Conservation (phyloP, 805 yeast genomes). For the Candida taoyuanica region DNA sequence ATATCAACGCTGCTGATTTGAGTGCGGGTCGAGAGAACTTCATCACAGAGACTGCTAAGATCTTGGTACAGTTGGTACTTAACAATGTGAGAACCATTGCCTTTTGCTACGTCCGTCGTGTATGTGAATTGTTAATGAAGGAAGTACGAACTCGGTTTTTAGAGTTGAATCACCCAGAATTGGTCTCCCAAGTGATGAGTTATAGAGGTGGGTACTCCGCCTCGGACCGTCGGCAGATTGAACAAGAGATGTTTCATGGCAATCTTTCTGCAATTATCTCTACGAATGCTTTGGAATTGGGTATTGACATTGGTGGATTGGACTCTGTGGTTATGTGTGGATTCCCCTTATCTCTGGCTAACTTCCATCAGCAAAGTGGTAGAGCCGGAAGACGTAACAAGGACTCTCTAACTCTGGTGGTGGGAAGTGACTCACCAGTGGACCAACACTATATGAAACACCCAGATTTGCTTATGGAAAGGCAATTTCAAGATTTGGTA, state of each 20-base stretch:
- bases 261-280: slow-evolving; percentile 82
- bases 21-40: slow-evolving; percentile 61
- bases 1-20: slow-evolving; percentile 53
- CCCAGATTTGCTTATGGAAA: slow-evolving; percentile 52
- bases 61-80: slow-evolving; percentile 61
- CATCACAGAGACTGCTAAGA: slow-evolving; percentile 69
- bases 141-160: slow-evolving; percentile 60
- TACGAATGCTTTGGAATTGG: slow-evolving; percentile 92
- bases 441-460: slow-evolving; percentile 80
- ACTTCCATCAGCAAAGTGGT: slow-evolving; percentile 93
- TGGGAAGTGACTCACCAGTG: slow-evolving; percentile 78
- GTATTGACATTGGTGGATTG: slow-evolving; percentile 89
- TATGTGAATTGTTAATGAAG: slow-evolving; percentile 84
- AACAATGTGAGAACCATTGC: slow-evolving; percentile 76
- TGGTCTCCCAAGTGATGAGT: slow-evolving; percentile 71
- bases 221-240: slow-evolving; percentile 80
- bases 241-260: slow-evolving; percentile 86
- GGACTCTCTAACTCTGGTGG: slow-evolving; percentile 81
- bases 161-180: slow-evolving; percentile 39
- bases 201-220: slow-evolving; percentile 95
- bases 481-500: slow-evolving; percentile 52
- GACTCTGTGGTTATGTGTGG: slow-evolving; percentile 94
- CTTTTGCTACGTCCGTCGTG: slow-evolving; percentile 80
- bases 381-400: slow-evolving; percentile 88
- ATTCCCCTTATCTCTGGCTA: slow-evolving; percentile 82